These are phyloP conservation scores for Hanseniaspora taiwanica DNA, from an alignment of 805 yeast species.

Conservation along the genomic window DNA sequence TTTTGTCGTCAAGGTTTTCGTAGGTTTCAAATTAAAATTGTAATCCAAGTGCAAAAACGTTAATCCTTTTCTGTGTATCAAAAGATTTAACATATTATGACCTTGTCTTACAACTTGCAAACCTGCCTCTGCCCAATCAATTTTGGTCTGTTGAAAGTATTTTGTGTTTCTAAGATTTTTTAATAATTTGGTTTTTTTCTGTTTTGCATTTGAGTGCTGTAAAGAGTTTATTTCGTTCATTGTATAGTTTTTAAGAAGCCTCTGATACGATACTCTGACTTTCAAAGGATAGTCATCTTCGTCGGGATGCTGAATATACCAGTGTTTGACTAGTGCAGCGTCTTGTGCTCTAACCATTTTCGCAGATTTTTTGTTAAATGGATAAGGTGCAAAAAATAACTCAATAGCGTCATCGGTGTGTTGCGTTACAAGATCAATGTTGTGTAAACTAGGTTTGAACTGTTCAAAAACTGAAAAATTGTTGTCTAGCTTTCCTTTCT, in stretches of 20 bases:
- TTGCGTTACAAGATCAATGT: conserved; percentile 16
- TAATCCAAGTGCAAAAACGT: conserved; percentile 90
- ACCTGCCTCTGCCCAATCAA: conserved; percentile 99
- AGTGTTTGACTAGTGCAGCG: conserved; percentile 67
- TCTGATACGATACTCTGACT: conserved; percentile 79
- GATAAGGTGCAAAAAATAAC: conserved; percentile 72
- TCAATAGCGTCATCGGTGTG: conserved; percentile 41
- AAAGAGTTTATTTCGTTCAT: conserved; percentile 1
- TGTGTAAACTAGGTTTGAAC: conserved; percentile 41
- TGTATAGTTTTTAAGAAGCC: conserved; percentile 48
- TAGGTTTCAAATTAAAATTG: conserved; percentile 91
- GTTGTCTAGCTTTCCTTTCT: conserved; percentile 12
- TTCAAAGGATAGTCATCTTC: conserved; percentile 50
- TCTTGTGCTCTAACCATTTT: conserved; percentile 73
- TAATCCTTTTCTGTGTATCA: conserved; percentile 82
- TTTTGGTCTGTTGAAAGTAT: conserved; percentile 78
- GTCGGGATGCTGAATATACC: conserved; percentile 66
- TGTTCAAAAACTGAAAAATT: conserved; percentile 29
- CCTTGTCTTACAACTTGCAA: conserved; percentile 89
- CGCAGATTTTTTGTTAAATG: conserved; percentile 70
- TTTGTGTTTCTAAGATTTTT: conserved; percentile 63
- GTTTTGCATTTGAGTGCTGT: conserved; percentile 23
- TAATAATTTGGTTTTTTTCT: conserved; percentile 26
- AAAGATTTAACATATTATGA: conserved; percentile 76
- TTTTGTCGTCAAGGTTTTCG: conserved; percentile 89